Evolutionary conservation across 2,329 filamentous ascomycete genomes (phyloP), one percentile per base, ranked within the genome.

Genomic region (Trichoderma asperellum): DNA sequence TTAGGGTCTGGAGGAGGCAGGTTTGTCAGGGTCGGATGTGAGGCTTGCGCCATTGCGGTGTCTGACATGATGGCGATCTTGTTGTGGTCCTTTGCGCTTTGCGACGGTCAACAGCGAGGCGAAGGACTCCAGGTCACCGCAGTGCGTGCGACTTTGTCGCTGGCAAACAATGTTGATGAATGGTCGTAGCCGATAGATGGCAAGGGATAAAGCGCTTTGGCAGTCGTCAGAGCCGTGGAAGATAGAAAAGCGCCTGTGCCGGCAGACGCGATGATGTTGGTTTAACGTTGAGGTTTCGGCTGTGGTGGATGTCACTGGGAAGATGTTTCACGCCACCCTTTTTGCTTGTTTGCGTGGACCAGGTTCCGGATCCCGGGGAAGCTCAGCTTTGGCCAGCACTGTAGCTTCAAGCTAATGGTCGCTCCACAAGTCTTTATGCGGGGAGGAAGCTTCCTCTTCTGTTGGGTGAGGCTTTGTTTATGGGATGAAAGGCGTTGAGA

Each of bases 1-100:
- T 93, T 92, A 43, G 93, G 94, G 24, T 91, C 89, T 69, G 92
- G 91, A 71, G 92, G 92, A 56, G 93, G 93, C 70, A 97, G 87
- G 78, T 94, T 93, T 84, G 95, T 94, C 72, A 95, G 82, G 70
- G 91, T 94, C 27, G 90, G 91, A 73, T 81, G 80, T 64, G 78
- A 78, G 73, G 76, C 78, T 72, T 82, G 81, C 75, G 81, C 77
- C 81, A 82, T 82, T 68, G 65, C 71, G 70, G 61, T 52, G 53
- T 69, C 49, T 29, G 65, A 58, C 65, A 65, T 68, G 37, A 34
- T 53, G 49, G 21, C 34, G 5, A 32, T 56, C 6, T 68, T 21
- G 2, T 61, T 27, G 40, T 24, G 34, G 12, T 43, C 11, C 7
- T 55, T 32, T 21, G 34, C 59, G 27, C 43, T 49, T 49, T 66